phyloP scores from a whole-genome alignment of 768 basidiomycete species.

The Serendipita indica region DNA sequence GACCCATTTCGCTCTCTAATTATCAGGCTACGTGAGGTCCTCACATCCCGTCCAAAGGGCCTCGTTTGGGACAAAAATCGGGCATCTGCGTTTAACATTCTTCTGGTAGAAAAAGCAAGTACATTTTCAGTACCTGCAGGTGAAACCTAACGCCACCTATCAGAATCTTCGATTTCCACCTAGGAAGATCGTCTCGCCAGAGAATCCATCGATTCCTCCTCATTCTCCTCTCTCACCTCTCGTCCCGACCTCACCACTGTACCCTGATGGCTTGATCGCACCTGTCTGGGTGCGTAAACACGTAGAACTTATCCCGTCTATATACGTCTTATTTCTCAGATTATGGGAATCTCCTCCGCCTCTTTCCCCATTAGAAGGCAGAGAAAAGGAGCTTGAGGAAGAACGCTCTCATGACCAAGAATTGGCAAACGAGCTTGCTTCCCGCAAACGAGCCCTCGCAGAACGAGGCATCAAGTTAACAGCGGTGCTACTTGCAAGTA shows the following conservation, averaged over 20 bases:
- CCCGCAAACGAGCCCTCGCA: slow-evolving; percentile 59
- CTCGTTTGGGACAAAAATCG: slow-evolving; percentile 22
- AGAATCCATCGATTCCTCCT: slow-evolving; percentile 29
- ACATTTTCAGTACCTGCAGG: neutral
- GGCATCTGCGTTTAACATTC: slow-evolving; percentile 48
- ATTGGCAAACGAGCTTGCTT: slow-evolving; percentile 63
- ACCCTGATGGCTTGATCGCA: slow-evolving; percentile 91
- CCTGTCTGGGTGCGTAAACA: slow-evolving; percentile 99
- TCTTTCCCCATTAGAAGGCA: slow-evolving; percentile 32
- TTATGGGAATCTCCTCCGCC: slow-evolving; percentile 45
- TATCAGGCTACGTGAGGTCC: slow-evolving; percentile 49
- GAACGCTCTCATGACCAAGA: slow-evolving; percentile 62
- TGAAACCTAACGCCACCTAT: neutral
- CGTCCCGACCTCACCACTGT: slow-evolving; percentile 71
- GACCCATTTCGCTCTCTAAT: slow-evolving; percentile 51
- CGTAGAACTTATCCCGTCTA: slow-evolving; percentile 76
- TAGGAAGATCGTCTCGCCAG: slow-evolving; percentile 48
- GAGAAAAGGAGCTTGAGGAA: slow-evolving; percentile 28
- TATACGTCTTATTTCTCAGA: slow-evolving; percentile 82
- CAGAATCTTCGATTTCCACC: slow-evolving; percentile 73
- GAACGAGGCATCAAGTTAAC: slow-evolving; percentile 91
- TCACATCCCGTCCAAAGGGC: slow-evolving; percentile 25
- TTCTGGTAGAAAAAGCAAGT: slow-evolving; percentile 66
- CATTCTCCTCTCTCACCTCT: slow-evolving; percentile 93
- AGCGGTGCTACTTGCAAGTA: slow-evolving; percentile 81